Evolutionary conservation across 148 eudicot species (phyloP), one percentile per base, ranked within the genome.

Genomic region (Fagopyrum homotropicum): DNA sequence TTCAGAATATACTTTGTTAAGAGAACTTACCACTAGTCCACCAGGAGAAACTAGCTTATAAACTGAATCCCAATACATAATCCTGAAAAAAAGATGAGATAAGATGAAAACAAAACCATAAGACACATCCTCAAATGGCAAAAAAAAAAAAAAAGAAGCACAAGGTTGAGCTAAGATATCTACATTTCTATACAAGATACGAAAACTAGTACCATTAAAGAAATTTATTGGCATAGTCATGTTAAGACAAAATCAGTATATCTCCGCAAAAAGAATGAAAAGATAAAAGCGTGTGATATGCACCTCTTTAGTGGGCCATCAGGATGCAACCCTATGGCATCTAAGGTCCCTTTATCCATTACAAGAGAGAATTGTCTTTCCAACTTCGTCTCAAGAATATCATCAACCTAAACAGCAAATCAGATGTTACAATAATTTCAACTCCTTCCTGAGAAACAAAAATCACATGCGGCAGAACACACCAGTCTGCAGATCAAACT

Each of bases 291-390:
- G 2, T 15, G 9, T 22, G n/a, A 50, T 61, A 22, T 71, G 14
- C 57, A 92, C 99, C 98, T 89, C 83, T 92, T 96, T 47, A 96
- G 59, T 82, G 91, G 89, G 54, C 99, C 98, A 86, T 96, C 98
- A 78, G 99, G 99, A 84, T 96, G 99, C 86, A 96, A 83, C 44
- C 99, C 99, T 81, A 96, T 88, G 60, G 99, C 99, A 81, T 96
- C 99, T 80, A 96, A 83, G 59, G 99, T 92, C 48, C 99, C 99
- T 79, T 95, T 96, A 76, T 96, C 99, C 84, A 88, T 78, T 74
- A 96, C 94, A 73, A 96, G 91, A 72, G 84, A 84, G 86, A 88
- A 92, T 74, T 79, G 85, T 79, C 77, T 81, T 63, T 87, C 97
- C 76, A 96, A 63, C 83, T 89, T 96, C 57, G 98, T 89, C 45